Base-by-base conservation (phyloP, 2,329 filamentous ascomycete species). In the Mycosphaerella sp. region DNA sequence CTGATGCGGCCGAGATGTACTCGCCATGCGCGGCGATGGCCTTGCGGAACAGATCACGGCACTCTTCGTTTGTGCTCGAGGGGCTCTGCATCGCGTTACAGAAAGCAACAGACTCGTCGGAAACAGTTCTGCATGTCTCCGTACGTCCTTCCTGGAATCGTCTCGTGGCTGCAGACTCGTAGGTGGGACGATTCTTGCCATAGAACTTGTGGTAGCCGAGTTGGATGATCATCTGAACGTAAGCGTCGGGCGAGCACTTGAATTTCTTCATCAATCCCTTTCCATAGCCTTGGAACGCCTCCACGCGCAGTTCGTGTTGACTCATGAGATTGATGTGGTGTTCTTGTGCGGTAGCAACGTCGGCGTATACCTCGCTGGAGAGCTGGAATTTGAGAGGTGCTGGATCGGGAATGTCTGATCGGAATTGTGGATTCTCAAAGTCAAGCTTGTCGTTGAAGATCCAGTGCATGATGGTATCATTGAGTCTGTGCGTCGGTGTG, bases 251-350 rank as follows among this genome's bases (percentile, higher is more conserved):
- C 21, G 87, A 94, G 81, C 88, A 95, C 75, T 89, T 94, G 83
- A 98, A 97, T 73, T 95, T 94, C 83, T 98, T 98, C 79, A 98
- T 97, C 56, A 98, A 77, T 21, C 89, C 89, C 77, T 98, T 98
- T 70, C 93, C 93, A 71, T 98, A 98, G 63, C 85, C 91, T 72
- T 97, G 90, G 77, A 94, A 98, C 25, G 89, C 87, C 70, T 97
- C 91, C 2, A 98, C 90, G 17, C 87, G 82, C 41, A 98, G 84
- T 70, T 98, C 86, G 71, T 98, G 93, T 60, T 87, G 79, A 57
- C 81, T 82, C 60, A 98, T 95, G 56, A 95, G 81, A 61, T 82
- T 76, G 54, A 78, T 75, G 73, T 97, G 96, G 73, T 95, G 86
- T 53, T 79, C 77, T 58, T 81, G 76, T 1, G 94, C 93, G 39